Base-by-base conservation (phyloP, 352 stramenopile genomes). In the Globisporangium perplexum region DNA sequence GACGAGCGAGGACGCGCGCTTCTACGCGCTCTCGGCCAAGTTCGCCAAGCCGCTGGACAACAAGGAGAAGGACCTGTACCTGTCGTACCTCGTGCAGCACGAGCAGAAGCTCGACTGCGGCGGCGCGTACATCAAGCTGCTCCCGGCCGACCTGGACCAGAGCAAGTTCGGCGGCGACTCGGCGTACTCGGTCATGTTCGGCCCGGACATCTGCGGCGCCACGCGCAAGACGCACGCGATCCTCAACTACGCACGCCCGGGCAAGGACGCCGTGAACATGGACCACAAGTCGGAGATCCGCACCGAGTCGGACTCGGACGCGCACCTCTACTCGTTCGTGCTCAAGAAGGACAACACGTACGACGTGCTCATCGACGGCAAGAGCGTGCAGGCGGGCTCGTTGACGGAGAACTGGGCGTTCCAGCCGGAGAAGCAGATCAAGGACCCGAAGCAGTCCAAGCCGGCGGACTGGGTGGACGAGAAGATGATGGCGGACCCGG, bases 61-160 rank as follows among this genome's bases (percentile, higher is more conserved):
- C 70, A 77, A 85, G 63, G 85, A 68, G 59, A 95, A 93, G 71
- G 79, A 97, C 53, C 60, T 98, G 45, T 93, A 95, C 63, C 55
- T 98, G 55, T 97, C 98, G 83, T 99, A 98, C 72, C 77, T 96
- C 14, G 94, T 99, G 50, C 98, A 99, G 84, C 96, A 99, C 72
- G 97, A 99, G 77, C 93, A 99, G 75, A 93, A 98, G 56, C 77
- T 99, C 41, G 97, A 99, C 70, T 99, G 97, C 76, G 97, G 97
- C 55, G 97, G 97, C 57, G 97, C 96, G 12, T 99, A 99, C 90
- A 98, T 99, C 69, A 99, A 99, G 77, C 86, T 99, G 47, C 71
- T 99, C 41, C 85, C 93, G 23, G 79, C 72, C n/a, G 79, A 86
- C 28, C 87, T 98, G 57, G 92, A 98, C 66, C 68, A 95, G 60